phyloP scores from a whole-genome alignment of 202 grass and related monocot species.

The Eragrostis tef region DNA sequence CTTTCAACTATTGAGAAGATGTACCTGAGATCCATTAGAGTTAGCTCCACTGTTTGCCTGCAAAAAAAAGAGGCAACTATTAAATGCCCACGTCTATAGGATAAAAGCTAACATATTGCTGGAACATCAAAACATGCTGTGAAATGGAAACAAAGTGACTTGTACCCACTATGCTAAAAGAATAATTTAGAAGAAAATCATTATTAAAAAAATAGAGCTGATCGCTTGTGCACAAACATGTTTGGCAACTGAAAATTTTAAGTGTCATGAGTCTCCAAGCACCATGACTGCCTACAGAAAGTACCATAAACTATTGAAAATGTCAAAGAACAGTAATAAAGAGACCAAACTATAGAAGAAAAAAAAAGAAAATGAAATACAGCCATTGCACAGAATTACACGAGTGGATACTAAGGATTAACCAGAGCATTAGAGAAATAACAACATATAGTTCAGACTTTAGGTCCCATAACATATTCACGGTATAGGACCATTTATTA shows the following conservation, averaged over 20 bases:
- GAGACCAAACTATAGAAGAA: not conserved
- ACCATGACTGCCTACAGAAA: conserved; percentile 5
- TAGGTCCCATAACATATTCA: conserved; percentile 1
- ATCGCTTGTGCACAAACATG: not conserved
- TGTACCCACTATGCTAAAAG: conserved; percentile 17
- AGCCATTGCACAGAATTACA: not conserved
- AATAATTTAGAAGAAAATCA: not conserved
- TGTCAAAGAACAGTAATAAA: not conserved
- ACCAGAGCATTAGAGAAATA: not conserved
- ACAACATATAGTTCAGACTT: not conserved
- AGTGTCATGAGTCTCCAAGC: not conserved
- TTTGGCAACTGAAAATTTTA: not conserved
- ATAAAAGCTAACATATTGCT: not conserved
- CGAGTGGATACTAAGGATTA: not conserved
- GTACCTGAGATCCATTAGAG: conserved; percentile 95
- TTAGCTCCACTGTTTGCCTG: conserved; percentile 93
- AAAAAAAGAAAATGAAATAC: not conserved
- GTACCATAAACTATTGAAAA: conserved; percentile 10
- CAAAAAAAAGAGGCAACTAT: conserved; percentile 28
- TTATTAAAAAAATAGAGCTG: not conserved
- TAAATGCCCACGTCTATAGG: conserved; percentile 20
- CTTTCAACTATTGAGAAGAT: not conserved
- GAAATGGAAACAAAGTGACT: not conserved
- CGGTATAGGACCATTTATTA: not conserved
- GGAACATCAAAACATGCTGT: not conserved